phyloP scores from a whole-genome alignment of 148 eudicot species.

The Fallopia convolvulus region DNA sequence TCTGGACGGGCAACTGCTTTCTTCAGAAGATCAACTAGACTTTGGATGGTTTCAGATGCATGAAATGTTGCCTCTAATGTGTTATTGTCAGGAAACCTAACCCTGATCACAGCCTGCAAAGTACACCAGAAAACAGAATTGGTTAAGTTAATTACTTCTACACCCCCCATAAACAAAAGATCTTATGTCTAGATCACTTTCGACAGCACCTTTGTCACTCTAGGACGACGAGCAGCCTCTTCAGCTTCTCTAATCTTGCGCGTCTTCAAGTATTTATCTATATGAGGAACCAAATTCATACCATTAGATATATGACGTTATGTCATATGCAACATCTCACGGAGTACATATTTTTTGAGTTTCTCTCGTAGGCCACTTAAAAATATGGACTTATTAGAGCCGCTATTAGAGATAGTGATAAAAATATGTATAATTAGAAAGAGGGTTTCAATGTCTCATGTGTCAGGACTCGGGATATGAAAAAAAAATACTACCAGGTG shows the following conservation, averaged over 20 bases:
- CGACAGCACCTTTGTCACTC: conserved; percentile 42
- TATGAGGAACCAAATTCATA: conserved; percentile 12
- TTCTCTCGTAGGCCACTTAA: neutral
- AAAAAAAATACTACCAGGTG: neutral
- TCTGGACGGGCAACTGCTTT: conserved; percentile 66
- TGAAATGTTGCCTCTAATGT: conserved; percentile 75
- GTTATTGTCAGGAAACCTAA: conserved; percentile 71
- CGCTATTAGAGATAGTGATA: neutral
- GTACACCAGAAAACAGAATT: conserved; percentile 7
- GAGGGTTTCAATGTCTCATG: too few relatives aligned
- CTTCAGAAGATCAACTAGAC: conserved; percentile 56
- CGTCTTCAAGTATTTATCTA: conserved; percentile 75
- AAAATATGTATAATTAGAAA: neutral
- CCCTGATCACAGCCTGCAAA: conserved; percentile 55
- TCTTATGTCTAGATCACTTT: neutral
- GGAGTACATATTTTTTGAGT: neutral
- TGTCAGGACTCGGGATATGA: too few relatives aligned
- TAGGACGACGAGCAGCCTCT: conserved; percentile 64
- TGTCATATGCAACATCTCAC: neutral
- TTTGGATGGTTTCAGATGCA: conserved; percentile 71
- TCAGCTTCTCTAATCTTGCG: conserved; percentile 78
- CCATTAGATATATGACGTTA: neutral
- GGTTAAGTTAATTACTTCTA: neutral
- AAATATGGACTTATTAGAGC: neutral
- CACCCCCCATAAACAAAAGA: neutral